phyloP scores from a whole-genome alignment of 2,329 filamentous ascomycete genomes.

The Fusarium sp. region DNA sequence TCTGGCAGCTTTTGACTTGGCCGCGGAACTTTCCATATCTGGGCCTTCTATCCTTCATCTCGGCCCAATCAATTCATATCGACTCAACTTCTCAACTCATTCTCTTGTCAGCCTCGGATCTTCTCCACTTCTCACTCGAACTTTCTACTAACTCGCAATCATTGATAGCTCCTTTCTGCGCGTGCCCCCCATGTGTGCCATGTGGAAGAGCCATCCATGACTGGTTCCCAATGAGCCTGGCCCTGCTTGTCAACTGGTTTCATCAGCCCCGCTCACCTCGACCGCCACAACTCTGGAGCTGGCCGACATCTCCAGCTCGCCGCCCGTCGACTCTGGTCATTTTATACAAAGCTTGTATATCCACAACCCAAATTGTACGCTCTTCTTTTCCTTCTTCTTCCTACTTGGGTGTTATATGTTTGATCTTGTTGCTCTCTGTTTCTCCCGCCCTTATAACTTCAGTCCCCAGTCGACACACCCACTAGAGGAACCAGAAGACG shows the following conservation, averaged over 20 bases:
- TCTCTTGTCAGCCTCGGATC: conserved; percentile 25
- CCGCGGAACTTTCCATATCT: conserved; percentile 15
- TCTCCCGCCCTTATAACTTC: neutral
- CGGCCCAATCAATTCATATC: conserved; percentile 6
- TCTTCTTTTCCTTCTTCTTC: conserved; percentile 30
- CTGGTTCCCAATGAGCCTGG: conserved; percentile 60
- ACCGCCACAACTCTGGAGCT: conserved; percentile 55
- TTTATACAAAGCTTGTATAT: conserved; percentile 42
- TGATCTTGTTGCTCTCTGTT: neutral
- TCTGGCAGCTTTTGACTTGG: conserved; percentile 4
- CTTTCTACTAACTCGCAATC: conserved; percentile 40
- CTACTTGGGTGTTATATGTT: conserved; percentile 2
- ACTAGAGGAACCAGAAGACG: neutral
- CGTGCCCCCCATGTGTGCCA: conserved; percentile 44
- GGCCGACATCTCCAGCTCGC: conserved; percentile 60
- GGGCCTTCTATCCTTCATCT: conserved; percentile 21
- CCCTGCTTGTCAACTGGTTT: conserved; percentile 55
- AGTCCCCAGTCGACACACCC: neutral
- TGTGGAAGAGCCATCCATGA: conserved; percentile 49
- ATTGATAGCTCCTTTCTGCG: conserved; percentile 48
- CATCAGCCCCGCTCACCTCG: conserved; percentile 55
- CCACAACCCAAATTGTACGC: conserved; percentile 40
- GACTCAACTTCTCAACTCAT: conserved; percentile 6
- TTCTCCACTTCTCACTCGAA: conserved; percentile 24
- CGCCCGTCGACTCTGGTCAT: conserved; percentile 26